Base-by-base conservation (phyloP, 176 grass and related monocot species). In the Ensete glaucum region DNA sequence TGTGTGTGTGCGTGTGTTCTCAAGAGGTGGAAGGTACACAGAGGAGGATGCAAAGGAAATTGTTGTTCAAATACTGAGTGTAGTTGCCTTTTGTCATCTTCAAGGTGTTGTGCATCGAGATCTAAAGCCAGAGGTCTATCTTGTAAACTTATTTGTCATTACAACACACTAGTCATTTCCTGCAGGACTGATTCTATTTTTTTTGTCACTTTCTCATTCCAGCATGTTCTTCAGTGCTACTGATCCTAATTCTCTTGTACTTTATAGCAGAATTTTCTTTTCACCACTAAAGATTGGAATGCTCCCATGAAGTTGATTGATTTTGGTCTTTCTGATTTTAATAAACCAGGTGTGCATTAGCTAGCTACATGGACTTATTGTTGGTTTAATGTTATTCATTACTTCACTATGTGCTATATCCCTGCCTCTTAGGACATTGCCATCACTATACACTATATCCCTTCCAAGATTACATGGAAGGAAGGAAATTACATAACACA, bases 91-190 rank as follows among this genome's bases (percentile, higher is more conserved):
- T 74, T 74, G 24, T 74, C 73, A 74, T 20, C 26, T 74, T 59
- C 73, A 74, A 74, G 73, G 73, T 74, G 73, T 74, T 74, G 54
- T 74, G 24, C 73, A 74, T 58, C 73, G 73, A 49, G 73, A 74
- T 74, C 54, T 74, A 74, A 74, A 74, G 73, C 73, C 73, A 58
- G 73, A 74, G 73, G 73, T 74, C 54, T 26, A 69, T 43, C 67
- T 50, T 48, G 26, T 68, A 24, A 57, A 43, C 34, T 17, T 57
- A 57, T 8, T n/a, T 60, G 34, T 60, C 57, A 60, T 60, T 60
- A 17, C 15, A 60, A 19, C 16, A 19, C n/a, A 17, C 57, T 60
- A n/a, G 17, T 60, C n/a, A 60, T 60, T 3, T 60, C 16, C 57
- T 60, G 16, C 57, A 8, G 16, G 57, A 60, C n/a, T 58, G 7